Evolutionary conservation across 805 yeast genomes (phyloP).

Genomic region (Candida michaelii): DNA sequence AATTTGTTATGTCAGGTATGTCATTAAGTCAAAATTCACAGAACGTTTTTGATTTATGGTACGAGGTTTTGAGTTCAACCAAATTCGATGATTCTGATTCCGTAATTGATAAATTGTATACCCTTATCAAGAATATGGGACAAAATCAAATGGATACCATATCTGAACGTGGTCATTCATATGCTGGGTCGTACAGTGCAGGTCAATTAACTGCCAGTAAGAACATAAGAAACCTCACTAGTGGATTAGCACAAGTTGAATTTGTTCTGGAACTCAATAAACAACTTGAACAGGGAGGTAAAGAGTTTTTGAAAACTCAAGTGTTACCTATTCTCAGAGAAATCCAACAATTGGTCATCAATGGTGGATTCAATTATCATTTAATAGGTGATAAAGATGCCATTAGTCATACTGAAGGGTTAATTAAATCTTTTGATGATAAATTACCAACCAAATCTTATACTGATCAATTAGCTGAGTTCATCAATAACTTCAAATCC

Average conservation of each 20-base stretch:
- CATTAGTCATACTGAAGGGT: constrained; percentile 33
- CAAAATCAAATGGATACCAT: constrained; percentile 76
- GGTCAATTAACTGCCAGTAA: constrained; percentile 62
- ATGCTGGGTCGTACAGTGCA: constrained; percentile 67
- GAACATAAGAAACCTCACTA: constrained; percentile 58
- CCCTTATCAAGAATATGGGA: constrained; percentile 69
- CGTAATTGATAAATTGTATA: constrained; percentile 60
- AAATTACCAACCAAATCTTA: constrained; percentile 1
- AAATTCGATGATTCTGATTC: constrained; percentile 52
- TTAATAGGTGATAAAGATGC: constrained; percentile 57
- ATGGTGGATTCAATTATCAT: constrained; percentile 48
- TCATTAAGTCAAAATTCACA: constrained; percentile 63
- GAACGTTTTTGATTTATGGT: constrained; percentile 64
- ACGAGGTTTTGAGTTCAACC: constrained; percentile 66
- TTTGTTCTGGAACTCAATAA: constrained; percentile 61
- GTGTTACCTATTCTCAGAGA: constrained; percentile 64
- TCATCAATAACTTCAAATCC: constrained; percentile 18
- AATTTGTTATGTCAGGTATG: constrained; percentile 64
- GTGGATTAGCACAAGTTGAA: constrained; percentile 77
- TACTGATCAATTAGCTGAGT: constrained; percentile 17
- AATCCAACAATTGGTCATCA: constrained; percentile 46
- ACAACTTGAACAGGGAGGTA: constrained; percentile 43
- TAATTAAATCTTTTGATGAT: constrained; percentile 34
- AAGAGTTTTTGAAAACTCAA: constrained; percentile 38
- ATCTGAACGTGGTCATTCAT: constrained; percentile 86